These are phyloP conservation scores for Cicer cuneatum DNA, from an alignment of 306 rosid species.

Conservation along the genomic window DNA sequence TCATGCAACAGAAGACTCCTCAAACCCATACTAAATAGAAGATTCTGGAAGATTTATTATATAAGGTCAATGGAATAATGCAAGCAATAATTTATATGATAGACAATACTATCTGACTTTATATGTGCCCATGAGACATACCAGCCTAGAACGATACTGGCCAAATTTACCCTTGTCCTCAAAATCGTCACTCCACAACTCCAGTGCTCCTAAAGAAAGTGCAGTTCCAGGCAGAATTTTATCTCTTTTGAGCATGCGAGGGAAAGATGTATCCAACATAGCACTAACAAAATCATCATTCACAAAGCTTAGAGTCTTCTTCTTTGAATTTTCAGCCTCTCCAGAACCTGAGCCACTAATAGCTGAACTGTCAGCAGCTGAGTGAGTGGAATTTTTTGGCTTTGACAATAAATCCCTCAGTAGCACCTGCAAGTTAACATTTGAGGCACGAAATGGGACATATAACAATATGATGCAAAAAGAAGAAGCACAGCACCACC, in stretches of 20 bases:
- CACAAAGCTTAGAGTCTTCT: conserved; percentile 60
- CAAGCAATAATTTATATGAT: conserved; percentile 23
- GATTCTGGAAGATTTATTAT: background rate
- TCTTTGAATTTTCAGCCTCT: conserved; percentile 63
- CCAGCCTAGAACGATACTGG: conserved; percentile 92
- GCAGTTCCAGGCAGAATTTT: conserved; percentile 68
- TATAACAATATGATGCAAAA: conserved; percentile 29
- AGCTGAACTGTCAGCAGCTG: conserved; percentile 61
- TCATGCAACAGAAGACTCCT: conserved; percentile 5
- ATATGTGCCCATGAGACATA: conserved; percentile 45
- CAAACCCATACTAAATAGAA: background rate
- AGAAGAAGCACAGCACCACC: conserved; percentile 15
- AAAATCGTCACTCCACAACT: conserved; percentile 93
- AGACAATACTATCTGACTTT: conserved; percentile 32
- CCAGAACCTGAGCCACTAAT: conserved; percentile 57
- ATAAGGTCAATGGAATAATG: conserved; percentile 23
- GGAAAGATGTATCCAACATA: conserved; percentile 82
- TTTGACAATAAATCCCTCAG: conserved; percentile 87
- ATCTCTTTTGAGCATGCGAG: conserved; percentile 84
- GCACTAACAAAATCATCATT: conserved; percentile 69
- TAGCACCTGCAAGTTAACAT: conserved; percentile 60
- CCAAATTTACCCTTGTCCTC: conserved; percentile 88
- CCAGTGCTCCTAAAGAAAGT: conserved; percentile 68
- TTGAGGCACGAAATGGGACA: conserved; percentile 45
- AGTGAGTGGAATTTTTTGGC: conserved; percentile 62